Evolutionary conservation across 345 rosid genomes (phyloP).

Genomic region (Carallia brachiata): DNA sequence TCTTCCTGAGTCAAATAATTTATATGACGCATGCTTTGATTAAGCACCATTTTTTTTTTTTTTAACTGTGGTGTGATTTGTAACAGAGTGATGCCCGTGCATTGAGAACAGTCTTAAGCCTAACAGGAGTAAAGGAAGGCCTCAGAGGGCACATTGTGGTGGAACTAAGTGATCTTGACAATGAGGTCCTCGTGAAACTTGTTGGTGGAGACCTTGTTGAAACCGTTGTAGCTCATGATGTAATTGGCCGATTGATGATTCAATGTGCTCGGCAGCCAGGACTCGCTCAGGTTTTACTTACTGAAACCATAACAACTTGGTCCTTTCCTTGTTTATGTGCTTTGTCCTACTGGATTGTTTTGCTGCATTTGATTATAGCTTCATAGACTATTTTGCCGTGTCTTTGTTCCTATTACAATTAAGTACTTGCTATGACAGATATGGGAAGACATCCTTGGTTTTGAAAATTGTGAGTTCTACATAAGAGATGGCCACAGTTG

Average conservation of each 20-base stretch:
- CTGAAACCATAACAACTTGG: neutral
- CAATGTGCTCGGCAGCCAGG: conserved; percentile 83
- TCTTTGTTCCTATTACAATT: conserved; percentile 14
- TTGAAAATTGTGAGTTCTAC: conserved; percentile 78
- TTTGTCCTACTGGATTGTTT: neutral
- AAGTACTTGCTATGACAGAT: conserved; percentile 41
- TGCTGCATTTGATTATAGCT: neutral
- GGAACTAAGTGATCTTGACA: conserved; percentile 74
- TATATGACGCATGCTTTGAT: conserved; percentile 11
- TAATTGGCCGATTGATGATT: conserved; percentile 79
- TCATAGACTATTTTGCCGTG: conserved; percentile 1
- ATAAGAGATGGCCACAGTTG: conserved; percentile 62
- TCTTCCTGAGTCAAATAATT: conserved; percentile 26
- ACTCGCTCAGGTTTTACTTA: conserved; percentile 60
- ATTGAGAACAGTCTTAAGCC: conserved; percentile 69
- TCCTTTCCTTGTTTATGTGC: conserved; percentile 6
- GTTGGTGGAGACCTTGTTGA: conserved; percentile 75
- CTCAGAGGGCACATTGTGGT: conserved; percentile 71
- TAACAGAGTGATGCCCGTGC: conserved; percentile 80
- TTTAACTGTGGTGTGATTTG: conserved; percentile 19
- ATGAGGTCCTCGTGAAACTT: conserved; percentile 75
- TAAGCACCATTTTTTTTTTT: conserved; percentile 12
- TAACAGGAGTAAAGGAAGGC: conserved; percentile 75
- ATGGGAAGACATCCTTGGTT: conserved; percentile 80
- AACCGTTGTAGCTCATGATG: conserved; percentile 82